Conservation (phyloP, 2,329 filamentous ascomycete species). For the Triangularia verruculosa region DNA sequence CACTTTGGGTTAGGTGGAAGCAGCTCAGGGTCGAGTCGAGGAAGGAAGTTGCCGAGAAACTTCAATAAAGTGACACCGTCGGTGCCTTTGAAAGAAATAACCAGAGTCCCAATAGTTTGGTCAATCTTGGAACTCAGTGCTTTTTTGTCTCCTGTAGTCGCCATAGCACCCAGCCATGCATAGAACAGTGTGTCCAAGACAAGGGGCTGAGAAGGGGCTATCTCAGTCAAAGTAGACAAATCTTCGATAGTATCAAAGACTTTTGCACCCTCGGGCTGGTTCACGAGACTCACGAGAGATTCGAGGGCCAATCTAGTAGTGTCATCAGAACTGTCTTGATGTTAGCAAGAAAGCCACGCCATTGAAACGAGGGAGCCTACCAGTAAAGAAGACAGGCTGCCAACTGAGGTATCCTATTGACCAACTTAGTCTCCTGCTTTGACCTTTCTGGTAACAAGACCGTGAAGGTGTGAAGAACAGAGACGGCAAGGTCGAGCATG, state of each 20-base stretch:
- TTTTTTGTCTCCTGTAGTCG: constrained; percentile 31
- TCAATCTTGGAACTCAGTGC: constrained; percentile 43
- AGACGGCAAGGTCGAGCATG: constrained; percentile 62
- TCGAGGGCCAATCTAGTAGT: constrained; percentile 54
- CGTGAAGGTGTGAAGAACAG: constrained; percentile 61
- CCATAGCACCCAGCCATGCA: constrained; percentile 53
- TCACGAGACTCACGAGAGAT: constrained; percentile 55
- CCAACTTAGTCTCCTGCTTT: constrained; percentile 45
- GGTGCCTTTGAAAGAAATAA: constrained; percentile 55
- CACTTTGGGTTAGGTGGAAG: constrained; percentile 51
- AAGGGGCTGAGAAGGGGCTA: constrained; percentile 51
- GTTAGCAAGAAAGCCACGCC: constrained; percentile 8
- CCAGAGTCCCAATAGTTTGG: constrained; percentile 45
- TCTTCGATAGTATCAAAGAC: constrained; percentile 50
- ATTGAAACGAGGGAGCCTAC: constrained; percentile 35
- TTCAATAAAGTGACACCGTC: constrained; percentile 58
- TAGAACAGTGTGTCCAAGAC: constrained; percentile 55
- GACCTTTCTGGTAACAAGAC: constrained; percentile 52
- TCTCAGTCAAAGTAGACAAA: constrained; percentile 53
- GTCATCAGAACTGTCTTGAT: constrained; percentile 44
- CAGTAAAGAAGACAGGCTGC: constrained; percentile 53
- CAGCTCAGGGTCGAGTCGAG: constrained; percentile 38
- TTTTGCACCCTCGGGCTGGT: constrained; percentile 48
- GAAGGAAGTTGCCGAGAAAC: constrained; percentile 54
- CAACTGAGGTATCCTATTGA: constrained; percentile 52